phyloP scores from a whole-genome alignment of 257 asterid species.

The Haberlea rhodopensis region DNA sequence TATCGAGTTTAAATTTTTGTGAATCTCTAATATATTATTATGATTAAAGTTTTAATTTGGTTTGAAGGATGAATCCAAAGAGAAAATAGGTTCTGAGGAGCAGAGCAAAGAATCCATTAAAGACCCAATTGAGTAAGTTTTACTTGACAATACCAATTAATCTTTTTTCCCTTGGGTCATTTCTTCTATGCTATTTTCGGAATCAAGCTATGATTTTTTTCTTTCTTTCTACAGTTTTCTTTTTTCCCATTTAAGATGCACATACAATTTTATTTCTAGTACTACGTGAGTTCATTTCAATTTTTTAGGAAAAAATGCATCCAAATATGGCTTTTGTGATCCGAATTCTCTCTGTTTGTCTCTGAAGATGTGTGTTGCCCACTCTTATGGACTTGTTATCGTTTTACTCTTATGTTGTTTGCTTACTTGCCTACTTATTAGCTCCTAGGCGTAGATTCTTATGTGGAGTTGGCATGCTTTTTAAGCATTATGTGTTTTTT shows the following conservation, averaged over 20 bases:
- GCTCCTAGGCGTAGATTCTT: too few species aligned
- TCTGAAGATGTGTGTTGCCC: too few species aligned
- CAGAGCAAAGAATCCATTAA: slow-evolving; percentile 2
- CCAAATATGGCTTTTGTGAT: too few species aligned
- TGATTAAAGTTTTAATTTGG: background rate
- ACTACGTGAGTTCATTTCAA: too few species aligned
- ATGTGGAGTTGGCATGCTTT: slow-evolving; percentile 13
- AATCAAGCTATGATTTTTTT: background rate
- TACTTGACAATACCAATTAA: background rate
- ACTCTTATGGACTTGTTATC: slow-evolving; percentile 4
- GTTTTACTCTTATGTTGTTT: background rate
- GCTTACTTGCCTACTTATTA: slow-evolving; percentile 9
- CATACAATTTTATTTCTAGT: too few species aligned
- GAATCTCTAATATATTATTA: background rate
- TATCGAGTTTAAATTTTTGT: background rate
- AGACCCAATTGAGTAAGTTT: slow-evolving; percentile 24
- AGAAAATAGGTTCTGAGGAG: slow-evolving; percentile 13
- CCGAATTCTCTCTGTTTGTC: too few species aligned
- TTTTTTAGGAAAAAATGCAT: too few species aligned
- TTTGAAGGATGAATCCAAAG: slow-evolving; percentile 27
- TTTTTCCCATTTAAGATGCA: too few species aligned
- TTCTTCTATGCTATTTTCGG: background rate
- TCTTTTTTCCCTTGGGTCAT: background rate
- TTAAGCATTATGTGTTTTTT: slow-evolving; percentile 15
- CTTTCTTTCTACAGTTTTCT: background rate